Evolutionary conservation across 23 red algal species (phyloP), one percentile per base, ranked within the genome.

Genomic region (Gracilaria domingensis): DNA sequence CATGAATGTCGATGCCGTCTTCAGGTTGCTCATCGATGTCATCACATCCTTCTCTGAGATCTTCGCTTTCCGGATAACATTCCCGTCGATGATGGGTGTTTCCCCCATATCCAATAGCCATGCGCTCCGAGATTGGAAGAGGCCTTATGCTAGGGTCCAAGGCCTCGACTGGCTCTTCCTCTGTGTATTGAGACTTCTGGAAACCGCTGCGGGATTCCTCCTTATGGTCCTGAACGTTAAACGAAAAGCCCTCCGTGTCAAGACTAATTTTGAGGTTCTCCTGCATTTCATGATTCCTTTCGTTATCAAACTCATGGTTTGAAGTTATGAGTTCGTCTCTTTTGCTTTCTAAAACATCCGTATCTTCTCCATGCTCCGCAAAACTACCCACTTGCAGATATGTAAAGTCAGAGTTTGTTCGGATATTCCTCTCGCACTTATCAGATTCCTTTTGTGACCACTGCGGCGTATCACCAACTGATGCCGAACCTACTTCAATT

Each of bases 1-100:
- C n/a, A 14, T 69, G 64, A 62, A 83, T 65, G 38, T 61, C 60
- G 21, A 65, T 83, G n/a, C 55, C 79, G 17, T 47, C 56, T 25
- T 33, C 25, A 25, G 14, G 25, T 12, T 39, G 73, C 73, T 44
- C 73, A 50, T 78, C 16, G 26, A 26, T 18, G 54, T 79, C 42
- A 56, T 79, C 54, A 9, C 0, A 17, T 3, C 8, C 54, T 51
- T 54, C 49, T 56, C 54, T 58, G 1, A 25, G 12, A 79, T 56
- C 42, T 2, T 32, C 44, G 54, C 9, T 20, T 21, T 13, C 28
- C 8, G 42, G 9, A 53, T 37, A 20, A 18, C 12, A 30, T 6
- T 24, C 8, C 16, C 36, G 49, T 79, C 32, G 54, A 79, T 36
- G 26, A 18, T 37, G n/a, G 54, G 54, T 20, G 25, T 79, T 58